Evolutionary conservation across 2,329 filamentous ascomycete species (phyloP).

Genomic region (Phoma sp.): DNA sequence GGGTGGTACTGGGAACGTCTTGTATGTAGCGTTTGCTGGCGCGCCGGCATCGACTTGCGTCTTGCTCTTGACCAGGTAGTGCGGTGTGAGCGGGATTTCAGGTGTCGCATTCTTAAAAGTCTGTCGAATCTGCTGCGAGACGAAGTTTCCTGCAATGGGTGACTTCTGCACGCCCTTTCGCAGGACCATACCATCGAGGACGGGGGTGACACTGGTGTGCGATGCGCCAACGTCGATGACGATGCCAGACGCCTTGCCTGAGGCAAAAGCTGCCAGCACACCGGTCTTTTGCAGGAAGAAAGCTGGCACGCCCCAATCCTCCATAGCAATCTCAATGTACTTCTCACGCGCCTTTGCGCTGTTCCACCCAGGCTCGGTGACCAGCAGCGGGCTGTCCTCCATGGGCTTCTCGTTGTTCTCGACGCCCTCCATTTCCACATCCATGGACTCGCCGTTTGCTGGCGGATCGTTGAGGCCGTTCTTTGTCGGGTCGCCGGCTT

Average conservation of each 20-base stretch:
- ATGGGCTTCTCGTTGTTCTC: slow-evolving; percentile 74
- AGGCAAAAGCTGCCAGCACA: slow-evolving; percentile 88
- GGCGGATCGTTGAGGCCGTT: slow-evolving; percentile 75
- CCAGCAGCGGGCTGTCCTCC: slow-evolving; percentile 85
- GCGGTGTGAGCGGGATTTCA: slow-evolving; percentile 78
- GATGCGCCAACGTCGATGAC: slow-evolving; percentile 91
- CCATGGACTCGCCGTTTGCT: slow-evolving; percentile 61
- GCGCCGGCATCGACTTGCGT: slow-evolving; percentile 84
- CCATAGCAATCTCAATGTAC: slow-evolving; percentile 94
- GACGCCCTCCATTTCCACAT: slow-evolving; percentile 62
- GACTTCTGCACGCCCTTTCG: slow-evolving; percentile 87
- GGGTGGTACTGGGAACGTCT: slow-evolving; percentile 67
- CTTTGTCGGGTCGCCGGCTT: slow-evolving; percentile 70
- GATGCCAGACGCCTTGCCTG: slow-evolving; percentile 89
- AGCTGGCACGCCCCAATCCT: slow-evolving; percentile 92
- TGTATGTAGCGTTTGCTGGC: slow-evolving; percentile 76
- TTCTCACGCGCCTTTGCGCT: slow-evolving; percentile 86
- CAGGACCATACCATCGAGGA: slow-evolving; percentile 93
- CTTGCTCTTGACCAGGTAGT: slow-evolving; percentile 88
- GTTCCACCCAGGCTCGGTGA: slow-evolving; percentile 97
- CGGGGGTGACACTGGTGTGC: slow-evolving; percentile 85
- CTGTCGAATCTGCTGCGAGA: slow-evolving; percentile 84
- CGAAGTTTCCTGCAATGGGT: slow-evolving; percentile 83
- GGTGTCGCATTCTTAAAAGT: slow-evolving; percentile 73
- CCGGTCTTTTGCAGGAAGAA: slow-evolving; percentile 92